Evolutionary conservation across 345 rosid species (phyloP), one percentile per base, ranked within the genome.

Genomic region (Murraya paniculata): DNA sequence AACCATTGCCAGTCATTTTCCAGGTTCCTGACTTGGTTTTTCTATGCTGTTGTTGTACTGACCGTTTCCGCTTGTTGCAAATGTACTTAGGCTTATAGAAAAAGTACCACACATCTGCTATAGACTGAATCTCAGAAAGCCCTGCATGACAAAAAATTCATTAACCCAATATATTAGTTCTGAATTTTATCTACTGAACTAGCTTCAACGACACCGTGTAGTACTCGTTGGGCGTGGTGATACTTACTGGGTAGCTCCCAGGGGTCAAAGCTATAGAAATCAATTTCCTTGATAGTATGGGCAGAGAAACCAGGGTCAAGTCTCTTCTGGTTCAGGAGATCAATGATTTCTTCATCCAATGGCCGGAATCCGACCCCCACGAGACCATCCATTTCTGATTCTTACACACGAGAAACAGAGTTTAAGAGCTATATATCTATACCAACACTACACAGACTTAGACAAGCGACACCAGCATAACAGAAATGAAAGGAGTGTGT

Each of bases 1-100:
- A 81, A 64, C 48, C 58, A 5, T 38, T 69, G 21, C 92, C 92
- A 0, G 91, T 85, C 33, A 68, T 6, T 81, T 90, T 88, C 91
- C 91, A 90, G 41, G 6, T 77, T 4, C 93, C 91, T 31, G 14
- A 4, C 35, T 18, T 39, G 4, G 87, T 84, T 2, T 50, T 77
- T 75, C 93, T 81, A 58, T 81, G n/a, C n/a, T n/a, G n/a, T n/a
- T n/a, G n/a, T n/a, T n/a, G n/a, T n/a, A n/a, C n/a, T n/a, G n/a
- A n/a, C 2, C 65, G 71, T 6, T 56, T 68, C 48, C 80, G 74
- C 14, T 81, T 81, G 28, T n/a, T n/a, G n/a, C n/a, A n/a, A n/a
- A n/a, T 75, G 58, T 39, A 39, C 9, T 39, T 13, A 9, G 45
- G 45, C 45, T 39, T 4, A 39, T 13, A 39, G 45, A 39, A 39